phyloP scores from a whole-genome alignment of 2,329 filamentous ascomycete genomes.

The Beauveria brongniartii region DNA sequence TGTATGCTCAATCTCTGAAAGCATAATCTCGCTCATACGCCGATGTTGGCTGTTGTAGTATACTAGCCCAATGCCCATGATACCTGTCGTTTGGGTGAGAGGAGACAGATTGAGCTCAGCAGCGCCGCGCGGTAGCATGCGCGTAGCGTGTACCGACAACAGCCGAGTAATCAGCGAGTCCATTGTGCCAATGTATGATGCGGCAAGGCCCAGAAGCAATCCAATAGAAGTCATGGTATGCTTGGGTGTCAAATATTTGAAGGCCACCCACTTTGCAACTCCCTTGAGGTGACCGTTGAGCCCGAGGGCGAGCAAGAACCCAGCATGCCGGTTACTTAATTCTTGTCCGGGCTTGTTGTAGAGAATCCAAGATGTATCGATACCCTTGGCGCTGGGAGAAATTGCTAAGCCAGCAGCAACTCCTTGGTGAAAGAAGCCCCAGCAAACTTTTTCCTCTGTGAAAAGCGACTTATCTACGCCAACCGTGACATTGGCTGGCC shows the following conservation, averaged over 20 bases:
- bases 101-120: conserved; percentile 91
- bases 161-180: conserved; percentile 89
- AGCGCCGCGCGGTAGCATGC: conserved; percentile 85
- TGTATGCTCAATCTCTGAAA: conserved; percentile 89
- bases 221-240: conserved; percentile 99
- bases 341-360: conserved; percentile 90
- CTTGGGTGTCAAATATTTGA: conserved; percentile 98
- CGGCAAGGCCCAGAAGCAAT: conserved; percentile 82
- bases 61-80: conserved; percentile 92
- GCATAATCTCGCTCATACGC: conserved; percentile 97
- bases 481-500: conserved; percentile 83
- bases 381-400: conserved; percentile 80
- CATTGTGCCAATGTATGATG: conserved; percentile 94
- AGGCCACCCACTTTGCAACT: conserved; percentile 95
- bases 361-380: conserved; percentile 97
- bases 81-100: conserved; percentile 86
- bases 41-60: conserved; percentile 95
- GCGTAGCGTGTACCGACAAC: conserved; percentile 89
- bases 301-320: conserved; percentile 82
- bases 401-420: conserved; percentile 90
- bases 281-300: conserved; percentile 91
- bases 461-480: conserved; percentile 84
- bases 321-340: conserved; percentile 90
- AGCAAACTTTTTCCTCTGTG: conserved; percentile 93
- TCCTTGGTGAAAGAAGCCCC: conserved; percentile 97